Conservation (phyloP, 495 filamentous ascomycete species). For the Parachaetomium inaequale region DNA sequence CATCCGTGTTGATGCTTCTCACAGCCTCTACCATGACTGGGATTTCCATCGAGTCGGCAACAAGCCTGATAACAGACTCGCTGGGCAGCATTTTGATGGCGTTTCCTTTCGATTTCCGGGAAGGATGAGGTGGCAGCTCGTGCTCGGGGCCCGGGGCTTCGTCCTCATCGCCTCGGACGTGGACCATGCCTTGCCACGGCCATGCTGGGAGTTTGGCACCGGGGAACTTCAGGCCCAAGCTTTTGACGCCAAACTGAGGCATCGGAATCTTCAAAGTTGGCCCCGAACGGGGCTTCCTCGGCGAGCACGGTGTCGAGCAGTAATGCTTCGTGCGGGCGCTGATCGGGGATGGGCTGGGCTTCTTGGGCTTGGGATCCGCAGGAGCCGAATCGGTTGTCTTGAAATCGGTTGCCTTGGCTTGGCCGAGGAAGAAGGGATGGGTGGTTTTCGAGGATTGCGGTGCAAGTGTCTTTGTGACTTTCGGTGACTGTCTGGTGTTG, state of each 20-base stretch:
- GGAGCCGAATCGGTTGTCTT: conserved; percentile 20
- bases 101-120: conserved; percentile 51
- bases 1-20: conserved; percentile 34
- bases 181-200: conserved; percentile 63
- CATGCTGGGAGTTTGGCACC: conserved; percentile 62
- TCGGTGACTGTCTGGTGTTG: conserved; percentile 16
- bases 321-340: conserved; percentile 31
- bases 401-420: conserved; percentile 30
- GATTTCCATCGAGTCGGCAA: conserved; percentile 37
- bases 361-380: conserved; percentile 23
- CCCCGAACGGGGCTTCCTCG: conserved; percentile 25
- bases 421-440: conserved; percentile 76
- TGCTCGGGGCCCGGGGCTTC: not conserved
- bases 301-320: conserved; percentile 36
- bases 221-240: conserved; percentile 48
- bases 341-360: not conserved
- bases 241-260: conserved; percentile 35
- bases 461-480: not conserved
- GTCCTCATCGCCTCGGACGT: conserved; percentile 49
- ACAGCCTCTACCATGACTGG: conserved; percentile 22
- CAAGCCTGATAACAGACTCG: conserved; percentile 44
- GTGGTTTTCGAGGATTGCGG: conserved; percentile 53
- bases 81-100: conserved; percentile 37
- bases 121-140: not conserved
- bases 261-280: conserved; percentile 20